phyloP scores from a whole-genome alignment of 495 filamentous ascomycete species.

The Acidiella bohemica region DNA sequence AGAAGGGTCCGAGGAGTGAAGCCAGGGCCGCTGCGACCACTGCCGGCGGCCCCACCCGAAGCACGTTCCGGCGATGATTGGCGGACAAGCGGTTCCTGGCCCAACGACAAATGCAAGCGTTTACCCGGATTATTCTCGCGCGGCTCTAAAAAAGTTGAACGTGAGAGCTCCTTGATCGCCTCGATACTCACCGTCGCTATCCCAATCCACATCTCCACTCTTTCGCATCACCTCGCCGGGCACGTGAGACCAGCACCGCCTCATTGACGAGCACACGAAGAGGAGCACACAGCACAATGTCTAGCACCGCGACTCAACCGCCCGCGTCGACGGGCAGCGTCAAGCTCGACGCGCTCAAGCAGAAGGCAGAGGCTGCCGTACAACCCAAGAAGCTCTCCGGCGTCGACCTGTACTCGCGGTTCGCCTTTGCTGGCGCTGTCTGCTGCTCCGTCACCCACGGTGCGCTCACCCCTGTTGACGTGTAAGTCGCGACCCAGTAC shows the following conservation, averaged over 20 bases:
- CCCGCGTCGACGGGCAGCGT: slow-evolving; percentile 26
- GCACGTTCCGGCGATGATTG: no score
- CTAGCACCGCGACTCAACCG: slow-evolving; percentile 13
- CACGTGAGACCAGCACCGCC: no score
- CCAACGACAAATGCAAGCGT: no score
- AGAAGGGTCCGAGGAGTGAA: no score
- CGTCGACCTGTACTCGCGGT: slow-evolving; percentile 42
- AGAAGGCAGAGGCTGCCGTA: slow-evolving; percentile 14
- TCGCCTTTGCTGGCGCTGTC: slow-evolving; percentile 84
- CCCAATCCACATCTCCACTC: not conserved
- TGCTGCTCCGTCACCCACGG: slow-evolving; percentile 94
- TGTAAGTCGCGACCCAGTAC: slow-evolving; percentile 55
- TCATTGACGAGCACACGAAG: not conserved
- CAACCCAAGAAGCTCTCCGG: slow-evolving; percentile 27
- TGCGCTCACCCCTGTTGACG: slow-evolving; percentile 83
- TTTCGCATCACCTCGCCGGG: not conserved
- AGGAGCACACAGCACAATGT: slow-evolving; percentile 7
- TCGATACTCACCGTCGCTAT: no score
- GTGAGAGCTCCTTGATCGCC: no score
- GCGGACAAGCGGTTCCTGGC: no score
- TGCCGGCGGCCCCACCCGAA: no score
- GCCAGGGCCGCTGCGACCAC: no score
- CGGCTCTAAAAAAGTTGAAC: no score
- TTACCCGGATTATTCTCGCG: no score
- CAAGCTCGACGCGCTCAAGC: slow-evolving; percentile 31